Percentiles rank a stretch among this genome's conserved stretches.
Evolutionary conservation across 495 filamentous ascomycete species (phyloP).

Genomic region (Penicillium alfredii): DNA sequence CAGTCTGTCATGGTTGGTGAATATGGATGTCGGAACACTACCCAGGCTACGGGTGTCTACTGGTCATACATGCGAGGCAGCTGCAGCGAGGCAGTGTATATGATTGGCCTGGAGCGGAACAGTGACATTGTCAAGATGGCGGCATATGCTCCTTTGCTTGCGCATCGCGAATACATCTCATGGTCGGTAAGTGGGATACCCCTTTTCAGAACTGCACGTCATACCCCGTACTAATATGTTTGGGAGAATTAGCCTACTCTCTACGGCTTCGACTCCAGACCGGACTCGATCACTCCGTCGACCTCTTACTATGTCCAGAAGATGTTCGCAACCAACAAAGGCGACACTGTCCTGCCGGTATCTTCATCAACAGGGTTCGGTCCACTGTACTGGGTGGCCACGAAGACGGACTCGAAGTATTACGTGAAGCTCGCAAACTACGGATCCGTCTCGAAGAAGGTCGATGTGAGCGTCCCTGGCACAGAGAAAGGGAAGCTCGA

Average conservation of each 20-base stretch:
- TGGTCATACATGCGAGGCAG: conserved; percentile 50
- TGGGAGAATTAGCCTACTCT: conserved; percentile 23
- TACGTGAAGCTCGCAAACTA: conserved; percentile 34
- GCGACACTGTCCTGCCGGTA: conserved; percentile 51
- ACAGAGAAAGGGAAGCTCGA: conserved; percentile 22
- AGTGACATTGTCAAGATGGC: conserved; percentile 50
- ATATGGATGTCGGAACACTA: conserved; percentile 51
- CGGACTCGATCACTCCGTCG: conserved; percentile 36
- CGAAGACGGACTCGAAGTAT: conserved; percentile 28
- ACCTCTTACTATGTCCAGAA: conserved; percentile 38
- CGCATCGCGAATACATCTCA: conserved; percentile 38
- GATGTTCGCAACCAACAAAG: conserved; percentile 45
- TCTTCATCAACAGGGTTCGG: conserved; percentile 36
- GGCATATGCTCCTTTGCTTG: conserved; percentile 44
- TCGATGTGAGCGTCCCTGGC: conserved; percentile 21
- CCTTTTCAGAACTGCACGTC: not conserved
- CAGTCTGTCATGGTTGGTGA: conserved; percentile 46
- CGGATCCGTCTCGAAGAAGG: conserved; percentile 16
- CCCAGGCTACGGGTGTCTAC: conserved; percentile 22
- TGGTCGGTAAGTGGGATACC: conserved; percentile 42
- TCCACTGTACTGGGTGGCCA: conserved; percentile 57
- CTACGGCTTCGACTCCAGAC: conserved; percentile 39
- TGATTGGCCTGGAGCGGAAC: conserved; percentile 64
- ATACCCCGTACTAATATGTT: not conserved
- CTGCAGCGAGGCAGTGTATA: conserved; percentile 60